A percentile compares a stretch with the other conserved stretches of the same genome.
Evolutionary conservation across 768 basidiomycete species (phyloP).

Genomic region (Fomitopsis pulvina): DNA sequence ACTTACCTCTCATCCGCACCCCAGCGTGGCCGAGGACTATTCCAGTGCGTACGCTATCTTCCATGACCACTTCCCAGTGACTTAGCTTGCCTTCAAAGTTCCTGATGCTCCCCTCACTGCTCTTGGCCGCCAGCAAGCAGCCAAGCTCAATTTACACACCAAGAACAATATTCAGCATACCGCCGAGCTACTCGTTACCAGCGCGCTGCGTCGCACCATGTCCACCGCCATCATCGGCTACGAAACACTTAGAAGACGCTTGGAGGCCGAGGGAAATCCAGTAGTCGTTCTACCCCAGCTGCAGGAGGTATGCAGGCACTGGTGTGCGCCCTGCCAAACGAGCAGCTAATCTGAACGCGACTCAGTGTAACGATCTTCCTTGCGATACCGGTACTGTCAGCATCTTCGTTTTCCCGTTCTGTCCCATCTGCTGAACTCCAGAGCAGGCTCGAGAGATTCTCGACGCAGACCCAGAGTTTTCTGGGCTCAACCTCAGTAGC

Average conservation of each 20-base stretch:
- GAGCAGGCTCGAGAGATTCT: slow-evolving; percentile 18
- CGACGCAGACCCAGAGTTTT: slow-evolving; percentile 22
- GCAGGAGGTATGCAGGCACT: slow-evolving; percentile 17
- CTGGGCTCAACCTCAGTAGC: slow-evolving; percentile 20
- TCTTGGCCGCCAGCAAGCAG: slow-evolving; percentile 20
- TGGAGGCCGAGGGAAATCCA: slow-evolving; percentile 19
- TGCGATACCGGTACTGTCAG: slow-evolving; percentile 24
- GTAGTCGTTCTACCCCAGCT: slow-evolving; percentile 20
- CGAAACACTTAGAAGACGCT: slow-evolving; percentile 14
- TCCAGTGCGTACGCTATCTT: slow-evolving; percentile 11
- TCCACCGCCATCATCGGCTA: slow-evolving; percentile 22
- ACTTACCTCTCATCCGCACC: background rate
- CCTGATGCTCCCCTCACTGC: slow-evolving; percentile 21
- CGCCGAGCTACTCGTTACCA: slow-evolving; percentile 22
- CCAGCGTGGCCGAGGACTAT: slow-evolving; percentile 20
- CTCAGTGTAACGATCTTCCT: slow-evolving; percentile 19
- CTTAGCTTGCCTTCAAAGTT: slow-evolving; percentile 9
- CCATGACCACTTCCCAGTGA: background rate
- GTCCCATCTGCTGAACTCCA: background rate
- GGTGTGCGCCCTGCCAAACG: too few species aligned
- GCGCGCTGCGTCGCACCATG: slow-evolving; percentile 20
- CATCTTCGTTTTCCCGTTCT: background rate
- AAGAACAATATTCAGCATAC: slow-evolving; percentile 18
- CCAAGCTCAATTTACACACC: slow-evolving; percentile 16
- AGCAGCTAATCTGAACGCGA: background rate